A percentile compares a stretch with the other conserved stretches of the same genome.
Evolutionary conservation across 805 yeast genomes (phyloP).

Genomic region (Kodamaea hsintzibuensis): DNA sequence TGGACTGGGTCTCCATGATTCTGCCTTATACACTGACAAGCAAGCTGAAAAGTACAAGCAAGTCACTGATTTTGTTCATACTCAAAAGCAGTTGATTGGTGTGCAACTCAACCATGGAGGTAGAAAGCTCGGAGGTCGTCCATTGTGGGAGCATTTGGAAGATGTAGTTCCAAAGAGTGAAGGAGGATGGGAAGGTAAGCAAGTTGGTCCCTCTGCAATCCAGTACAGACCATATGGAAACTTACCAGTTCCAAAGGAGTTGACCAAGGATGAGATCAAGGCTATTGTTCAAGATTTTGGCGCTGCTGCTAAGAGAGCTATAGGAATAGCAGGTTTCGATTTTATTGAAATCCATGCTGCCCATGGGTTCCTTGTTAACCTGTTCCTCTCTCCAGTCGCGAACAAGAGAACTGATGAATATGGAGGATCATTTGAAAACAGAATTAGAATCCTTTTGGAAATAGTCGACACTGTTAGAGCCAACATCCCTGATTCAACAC

Average conservation of each 20-base stretch:
- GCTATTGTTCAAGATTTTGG: constrained; percentile 43
- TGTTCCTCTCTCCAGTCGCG: constrained; percentile 32
- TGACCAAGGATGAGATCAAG: constrained; percentile 35
- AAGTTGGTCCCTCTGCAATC: constrained; percentile 47
- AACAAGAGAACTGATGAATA: constrained; percentile 5
- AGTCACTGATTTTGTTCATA: constrained; percentile 48
- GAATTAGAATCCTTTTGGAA: constrained; percentile 43
- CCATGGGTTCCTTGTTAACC: constrained; percentile 41
- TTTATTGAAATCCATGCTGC: constrained; percentile 44
- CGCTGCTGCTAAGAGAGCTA: constrained; percentile 49
- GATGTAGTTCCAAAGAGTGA: constrained; percentile 29
- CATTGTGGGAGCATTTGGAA: constrained; percentile 29
- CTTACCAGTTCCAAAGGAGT: constrained; percentile 32
- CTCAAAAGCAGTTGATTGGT: constrained; percentile 48
- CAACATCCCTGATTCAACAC: constrained; percentile 38
- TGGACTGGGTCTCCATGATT: constrained; percentile 41
- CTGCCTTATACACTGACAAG: constrained; percentile 52
- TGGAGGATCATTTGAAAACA: constrained; percentile 48
- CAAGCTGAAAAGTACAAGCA: constrained; percentile 43
- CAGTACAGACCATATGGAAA: constrained; percentile 29
- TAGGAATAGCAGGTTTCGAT: constrained; percentile 38
- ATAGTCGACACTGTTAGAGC: constrained; percentile 44
- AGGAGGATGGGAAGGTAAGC: constrained; percentile 45
- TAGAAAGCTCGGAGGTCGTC: constrained; percentile 41
- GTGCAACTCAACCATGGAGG: constrained; percentile 59